Evolutionary conservation across 805 yeast genomes (phyloP), one percentile per base, ranked within the genome.

Genomic region (Tetrapisispora nanseiensis): DNA sequence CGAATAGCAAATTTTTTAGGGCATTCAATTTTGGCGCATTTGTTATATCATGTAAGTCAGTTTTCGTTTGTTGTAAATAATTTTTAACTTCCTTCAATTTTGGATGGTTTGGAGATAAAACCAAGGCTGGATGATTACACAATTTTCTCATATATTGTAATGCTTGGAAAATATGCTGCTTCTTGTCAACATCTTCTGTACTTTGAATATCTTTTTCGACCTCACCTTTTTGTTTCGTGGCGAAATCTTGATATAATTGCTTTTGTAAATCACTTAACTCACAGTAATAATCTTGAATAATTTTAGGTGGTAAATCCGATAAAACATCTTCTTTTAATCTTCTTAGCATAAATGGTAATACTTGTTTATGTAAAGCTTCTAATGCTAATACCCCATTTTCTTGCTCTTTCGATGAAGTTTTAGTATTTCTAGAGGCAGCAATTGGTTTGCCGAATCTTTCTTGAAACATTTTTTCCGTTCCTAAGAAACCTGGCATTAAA

Each of bases 401-500:
- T 59, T 92, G 97, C 54, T 92, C 98, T 54, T 81, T 90, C 0
- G 94, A 80, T 3, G 87, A 76, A 0, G 89, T 85, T 59, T 89
- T 90, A 51, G 86, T 80, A 51, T 84, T 86, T 57, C 96, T 72
- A 32, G 95, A 82, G 2, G 95, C 90, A 3, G 97, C 90, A 59
- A 92, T 92, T 2, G 99, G 99, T 56, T 89, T 89, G n/a, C 97
- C 94, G 70, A 90, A 92, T 51, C 89, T 75, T 48, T 90, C 97
- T 55, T 87, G 92, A 68, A 92, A 92, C 39, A 82, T 74, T 62
- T 87, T 90, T 56, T 92, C 98, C 3, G 94, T 80, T 12, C 99
- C 99, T 49, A 92, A 69, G 56, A 92, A 92, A 0, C 99, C 99
- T 2, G 99, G 99, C 99, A 92, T 92, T 61, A 92, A 70, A 62